Evolutionary conservation across 345 rosid species (phyloP).

Genomic region (Hypericum androsaemum): DNA sequence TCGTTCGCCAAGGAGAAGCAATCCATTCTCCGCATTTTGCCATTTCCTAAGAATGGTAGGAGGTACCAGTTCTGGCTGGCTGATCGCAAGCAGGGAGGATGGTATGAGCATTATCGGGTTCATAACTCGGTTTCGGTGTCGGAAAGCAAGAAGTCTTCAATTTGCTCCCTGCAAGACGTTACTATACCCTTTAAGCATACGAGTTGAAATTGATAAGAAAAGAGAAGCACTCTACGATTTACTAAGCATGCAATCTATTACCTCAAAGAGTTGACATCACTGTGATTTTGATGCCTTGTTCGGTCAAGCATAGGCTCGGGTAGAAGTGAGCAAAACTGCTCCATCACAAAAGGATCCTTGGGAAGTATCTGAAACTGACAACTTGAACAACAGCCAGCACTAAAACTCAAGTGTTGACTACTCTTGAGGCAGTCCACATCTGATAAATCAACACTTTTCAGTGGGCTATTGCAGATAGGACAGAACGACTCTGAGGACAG

Average conservation of each 20-base stretch:
- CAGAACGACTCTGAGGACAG: conserved; percentile 72
- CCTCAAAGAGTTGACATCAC: conserved; percentile 43
- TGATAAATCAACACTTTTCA: conserved; percentile 31
- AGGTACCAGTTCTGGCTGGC: too few species aligned
- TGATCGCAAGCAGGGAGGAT: too few species aligned
- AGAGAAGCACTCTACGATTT: background rate
- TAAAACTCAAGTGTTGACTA: conserved; percentile 21
- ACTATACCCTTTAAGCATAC: conserved; percentile 2
- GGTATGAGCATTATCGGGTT: conserved; percentile 3
- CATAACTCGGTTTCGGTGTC: conserved; percentile 49
- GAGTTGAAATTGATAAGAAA: conserved; percentile 14
- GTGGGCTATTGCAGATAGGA: conserved; percentile 65
- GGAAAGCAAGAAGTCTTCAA: conserved; percentile 62
- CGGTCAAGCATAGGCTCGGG: conserved; percentile 45
- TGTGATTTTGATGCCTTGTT: conserved; percentile 20
- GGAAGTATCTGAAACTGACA: conserved; percentile 86
- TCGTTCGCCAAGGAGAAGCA: too few species aligned
- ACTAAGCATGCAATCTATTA: conserved; percentile 16
- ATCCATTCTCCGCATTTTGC: too few species aligned
- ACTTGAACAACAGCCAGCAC: conserved; percentile 63
- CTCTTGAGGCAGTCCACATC: conserved; percentile 16
- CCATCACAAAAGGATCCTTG: conserved; percentile 41
- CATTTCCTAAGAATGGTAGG: too few species aligned
- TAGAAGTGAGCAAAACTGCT: conserved; percentile 42
- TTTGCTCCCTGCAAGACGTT: conserved; percentile 52